Evolutionary conservation across 768 basidiomycete species (phyloP).

Genomic region (Coprinopsis cinerea): DNA sequence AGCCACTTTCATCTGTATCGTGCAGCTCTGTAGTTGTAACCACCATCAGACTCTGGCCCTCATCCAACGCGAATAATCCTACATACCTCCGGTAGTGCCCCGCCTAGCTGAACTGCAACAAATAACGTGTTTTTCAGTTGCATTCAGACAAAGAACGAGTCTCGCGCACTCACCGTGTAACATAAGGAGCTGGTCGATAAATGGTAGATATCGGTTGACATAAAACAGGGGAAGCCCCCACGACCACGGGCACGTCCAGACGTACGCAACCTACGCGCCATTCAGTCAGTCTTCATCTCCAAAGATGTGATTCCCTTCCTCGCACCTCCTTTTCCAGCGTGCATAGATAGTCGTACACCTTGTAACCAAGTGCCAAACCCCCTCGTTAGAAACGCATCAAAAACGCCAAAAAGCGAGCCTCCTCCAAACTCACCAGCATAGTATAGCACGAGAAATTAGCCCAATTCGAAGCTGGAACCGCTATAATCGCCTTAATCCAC

Average conservation of each 20-base stretch:
- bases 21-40: no score
- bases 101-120: background rate
- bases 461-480: no score
- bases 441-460: no score
- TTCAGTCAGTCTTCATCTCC: background rate
- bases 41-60: no score
- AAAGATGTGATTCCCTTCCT: background rate
- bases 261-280: background rate
- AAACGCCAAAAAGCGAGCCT: no score
- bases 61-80: no score
- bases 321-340: conserved; percentile 3
- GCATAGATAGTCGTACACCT: conserved; percentile 1
- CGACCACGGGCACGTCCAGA: background rate
- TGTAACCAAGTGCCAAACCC: no score
- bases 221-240: background rate
- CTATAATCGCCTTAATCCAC: no score
- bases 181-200: background rate
- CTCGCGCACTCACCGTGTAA: background rate
- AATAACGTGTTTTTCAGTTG: background rate
- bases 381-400: no score
- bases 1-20: no score
- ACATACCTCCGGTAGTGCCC: no score
- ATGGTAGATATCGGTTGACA: conserved; percentile 3
- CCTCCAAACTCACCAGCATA: no score
- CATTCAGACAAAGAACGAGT: background rate